A percentile compares a stretch with the other conserved stretches of the same genome.
phyloP scores from a whole-genome alignment of 805 yeast genomes.

The Ogataea nitratoaversa region DNA sequence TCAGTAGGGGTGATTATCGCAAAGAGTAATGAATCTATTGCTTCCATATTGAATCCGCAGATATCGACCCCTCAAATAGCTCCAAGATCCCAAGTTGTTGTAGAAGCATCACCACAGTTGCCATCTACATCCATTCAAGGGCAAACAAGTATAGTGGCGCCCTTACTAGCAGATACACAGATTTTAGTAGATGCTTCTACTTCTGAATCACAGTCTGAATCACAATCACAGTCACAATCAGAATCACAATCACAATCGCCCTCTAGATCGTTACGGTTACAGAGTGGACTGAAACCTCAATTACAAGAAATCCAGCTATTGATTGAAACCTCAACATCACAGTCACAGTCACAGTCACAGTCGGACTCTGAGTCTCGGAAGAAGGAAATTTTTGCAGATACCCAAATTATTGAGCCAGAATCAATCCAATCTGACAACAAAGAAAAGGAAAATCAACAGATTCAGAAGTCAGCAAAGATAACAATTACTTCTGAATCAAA shows the following conservation, averaged over 20 bases:
- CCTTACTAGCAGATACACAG: no score
- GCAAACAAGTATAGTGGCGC: no score
- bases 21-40: no score
- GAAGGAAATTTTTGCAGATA: neutral
- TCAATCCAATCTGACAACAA: neutral
- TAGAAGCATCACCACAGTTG: no score
- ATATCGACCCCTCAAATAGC: no score
- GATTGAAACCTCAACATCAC: neutral
- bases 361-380: neutral
- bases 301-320: neutral
- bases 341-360: neutral
- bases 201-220: constrained; percentile 1
- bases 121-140: no score
- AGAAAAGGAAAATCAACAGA: neutral
- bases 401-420: neutral
- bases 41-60: no score
- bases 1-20: no score
- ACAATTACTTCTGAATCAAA: neutral
- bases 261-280: no score
- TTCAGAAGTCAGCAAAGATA: neutral
- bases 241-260: neutral
- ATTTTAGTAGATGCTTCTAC: constrained; percentile 1
- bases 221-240: constrained; percentile 1
- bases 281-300: neutral
- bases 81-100: no score